Conservation (phyloP, 2,329 filamentous ascomycete genomes). For the Thelonectria rubi region DNA sequence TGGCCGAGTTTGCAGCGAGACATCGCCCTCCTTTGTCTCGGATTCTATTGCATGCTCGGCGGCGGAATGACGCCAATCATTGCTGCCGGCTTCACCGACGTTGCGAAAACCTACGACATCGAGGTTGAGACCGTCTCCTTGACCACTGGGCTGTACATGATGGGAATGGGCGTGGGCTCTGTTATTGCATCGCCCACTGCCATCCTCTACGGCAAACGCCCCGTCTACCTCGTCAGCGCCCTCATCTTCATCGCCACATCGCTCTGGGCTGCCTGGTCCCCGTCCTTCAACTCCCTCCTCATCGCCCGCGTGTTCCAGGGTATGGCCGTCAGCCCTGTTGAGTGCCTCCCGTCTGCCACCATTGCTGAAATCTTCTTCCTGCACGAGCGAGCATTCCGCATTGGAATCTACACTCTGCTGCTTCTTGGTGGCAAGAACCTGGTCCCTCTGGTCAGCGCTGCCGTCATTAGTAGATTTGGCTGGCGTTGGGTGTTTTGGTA, state of each 20-base stretch:
- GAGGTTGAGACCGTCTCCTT: conserved; percentile 78
- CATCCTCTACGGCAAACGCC: conserved; percentile 89
- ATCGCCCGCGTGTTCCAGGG: conserved; percentile 88
- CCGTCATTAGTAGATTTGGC: conserved; percentile 76
- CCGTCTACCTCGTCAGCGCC: conserved; percentile 83
- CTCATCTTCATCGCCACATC: conserved; percentile 80
- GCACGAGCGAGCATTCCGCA: conserved; percentile 89
- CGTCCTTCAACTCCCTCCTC: conserved; percentile 80
- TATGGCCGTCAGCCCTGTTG: conserved; percentile 86
- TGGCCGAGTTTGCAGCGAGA: conserved; percentile 88
- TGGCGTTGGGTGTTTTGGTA: conserved; percentile 96
- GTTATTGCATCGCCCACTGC: conserved; percentile 89
- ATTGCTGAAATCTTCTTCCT: conserved; percentile 97
- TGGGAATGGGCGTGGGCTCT: conserved; percentile 87
- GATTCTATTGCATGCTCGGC: conserved; percentile 92
- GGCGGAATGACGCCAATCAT: conserved; percentile 92
- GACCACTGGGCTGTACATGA: conserved; percentile 93
- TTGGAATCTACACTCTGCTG: conserved; percentile 92
- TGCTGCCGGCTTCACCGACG: conserved; percentile 87
- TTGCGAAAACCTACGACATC: conserved; percentile 73
- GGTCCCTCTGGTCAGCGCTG: conserved; percentile 86
- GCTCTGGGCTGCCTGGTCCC: conserved; percentile 88
- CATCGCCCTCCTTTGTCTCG: conserved; percentile 79
- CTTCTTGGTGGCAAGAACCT: conserved; percentile 92
- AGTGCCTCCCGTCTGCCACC: conserved; percentile 91